Base-by-base conservation (phyloP, 2,329 filamentous ascomycete genomes). In the Colletotrichum euphorbiae region DNA sequence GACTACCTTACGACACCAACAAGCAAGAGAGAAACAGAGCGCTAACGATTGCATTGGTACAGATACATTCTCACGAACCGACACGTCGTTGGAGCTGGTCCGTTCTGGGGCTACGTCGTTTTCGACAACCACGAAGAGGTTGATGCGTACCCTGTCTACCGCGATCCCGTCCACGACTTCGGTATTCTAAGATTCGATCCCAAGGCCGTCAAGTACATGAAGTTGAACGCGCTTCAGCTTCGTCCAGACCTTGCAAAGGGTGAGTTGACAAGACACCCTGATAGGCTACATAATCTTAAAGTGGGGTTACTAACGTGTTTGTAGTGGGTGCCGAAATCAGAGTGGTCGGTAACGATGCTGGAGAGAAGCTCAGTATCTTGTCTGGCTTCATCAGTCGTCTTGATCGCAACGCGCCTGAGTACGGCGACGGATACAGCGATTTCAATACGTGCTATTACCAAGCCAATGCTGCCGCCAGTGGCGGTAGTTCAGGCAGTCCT, bases 51-150 rank as follows among this genome's bases (percentile, higher is more conserved):
- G 33, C 66, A 56, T 12, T 45, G 9, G 36, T 57, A 52, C 70
- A 86, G 86, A 74, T 94, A 94, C 77, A 95, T 96, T 74, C 80
- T 96, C 78, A 96, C 93, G 11, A 96, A 96, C 78, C 88, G 93
- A 67, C 96, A 99, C 82, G 96, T 99, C 36, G 96, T 98, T 46
- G 94, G 96, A 71, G 88, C 96, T 1, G 96, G 96, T 1, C 96
- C 96, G 1, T 99, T 99, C 80, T 98, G 95, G 91, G 96, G 96
- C 54, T 98, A 97, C 81, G 94, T 93, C 77, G 94, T 99, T 73
- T 99, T 99, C 78, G 97, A 99, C 79, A 99, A 99, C 77, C 96
- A 99, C 80, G 96, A 99, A 73, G 87, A 97, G 84, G 96, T 96
- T 74, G 96, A 99, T 78, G 95, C 97, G 54, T 93, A 94, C 76